Evolutionary conservation across 2,329 filamentous ascomycete species (phyloP), one percentile per base, ranked within the genome.

Genomic region (Dryadomyces sulphureus): DNA sequence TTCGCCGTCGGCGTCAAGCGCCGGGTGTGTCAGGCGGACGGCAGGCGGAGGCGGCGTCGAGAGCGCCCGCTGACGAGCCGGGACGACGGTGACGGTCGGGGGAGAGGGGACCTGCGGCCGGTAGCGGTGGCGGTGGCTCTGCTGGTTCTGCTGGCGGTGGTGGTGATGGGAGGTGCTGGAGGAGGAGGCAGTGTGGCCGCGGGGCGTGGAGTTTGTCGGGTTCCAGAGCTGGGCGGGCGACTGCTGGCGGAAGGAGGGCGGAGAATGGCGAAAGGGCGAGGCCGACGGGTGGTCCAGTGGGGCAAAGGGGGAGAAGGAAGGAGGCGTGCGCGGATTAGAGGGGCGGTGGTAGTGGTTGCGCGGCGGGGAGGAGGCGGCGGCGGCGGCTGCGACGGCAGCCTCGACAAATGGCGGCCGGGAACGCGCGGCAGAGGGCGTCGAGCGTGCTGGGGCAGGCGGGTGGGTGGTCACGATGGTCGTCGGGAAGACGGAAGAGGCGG

Each of bases 181-280:
- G 9, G 49, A 43, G 5, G 49, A 39, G 6, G 41, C 11, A n/a
- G 24, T 55, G 46, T 62, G 53, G 48, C 72, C 53, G 48, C 72
- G 65, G 39, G 72, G 73, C 2, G 73, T 77, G 22, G 72, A 77
- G 56, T 77, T 77, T 48, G 71, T 71, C 21, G 74, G 74, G 54
- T 77, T 77, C 74, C 74, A 77, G 52, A 77, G 70, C 32, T 72
- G 70, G 40, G 68, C 67, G 20, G 70, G 63, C 5, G 66, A 64
- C 25, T 66, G 61, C 25, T 63, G 65, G 45, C 60, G 63, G 41
- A 63, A 58, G 53, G 73, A 72, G 51, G 69, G 63, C 32, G 64
- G 60, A 42, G n/a, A n/a, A n/a, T n/a, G n/a, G n/a, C 61, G 62
- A 41, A 56, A 53, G 16, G 45, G 38, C 16, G 47, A 39, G 5